Conservation (phyloP, 2,329 filamentous ascomycete species). For the Celoporthe dispersa region DNA sequence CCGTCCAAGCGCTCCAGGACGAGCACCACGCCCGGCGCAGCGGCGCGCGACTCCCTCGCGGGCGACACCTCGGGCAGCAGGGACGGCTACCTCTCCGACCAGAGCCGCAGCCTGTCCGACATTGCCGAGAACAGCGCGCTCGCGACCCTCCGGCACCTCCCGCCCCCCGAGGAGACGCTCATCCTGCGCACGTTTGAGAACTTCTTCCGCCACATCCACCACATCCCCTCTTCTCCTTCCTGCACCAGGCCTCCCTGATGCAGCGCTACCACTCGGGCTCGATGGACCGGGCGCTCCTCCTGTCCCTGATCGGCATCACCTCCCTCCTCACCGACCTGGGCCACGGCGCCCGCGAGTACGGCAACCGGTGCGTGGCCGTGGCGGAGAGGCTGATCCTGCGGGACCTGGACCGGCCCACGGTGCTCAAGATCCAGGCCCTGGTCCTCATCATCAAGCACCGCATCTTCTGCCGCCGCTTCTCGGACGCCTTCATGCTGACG, state of each 20-base stretch:
- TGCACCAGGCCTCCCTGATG: slow-evolving; percentile 64
- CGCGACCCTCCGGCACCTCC: slow-evolving; percentile 32
- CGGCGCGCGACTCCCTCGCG: slow-evolving; percentile 31
- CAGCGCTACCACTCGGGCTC: slow-evolving; percentile 61
- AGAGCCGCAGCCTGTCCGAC: slow-evolving; percentile 37
- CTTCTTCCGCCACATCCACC: slow-evolving; percentile 63
- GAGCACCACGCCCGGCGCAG: slow-evolving; percentile 33
- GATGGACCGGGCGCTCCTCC: slow-evolving; percentile 57
- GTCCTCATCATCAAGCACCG: slow-evolving; percentile 53
- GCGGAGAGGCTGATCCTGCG: slow-evolving; percentile 57
- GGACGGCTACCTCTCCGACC: slow-evolving; percentile 40
- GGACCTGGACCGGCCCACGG: slow-evolving; percentile 59
- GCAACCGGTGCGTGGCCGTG: slow-evolving; percentile 58
- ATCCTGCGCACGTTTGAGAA: slow-evolving; percentile 58
- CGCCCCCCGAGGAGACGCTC: slow-evolving; percentile 49
- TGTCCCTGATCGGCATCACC: slow-evolving; percentile 60
- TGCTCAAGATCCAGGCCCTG: slow-evolving; percentile 56
- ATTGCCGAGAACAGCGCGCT: slow-evolving; percentile 31
- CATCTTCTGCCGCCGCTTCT: slow-evolving; percentile 50
- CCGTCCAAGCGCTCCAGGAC: slow-evolving; percentile 47
- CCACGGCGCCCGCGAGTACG: slow-evolving; percentile 55
- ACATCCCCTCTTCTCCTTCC: slow-evolving; percentile 63
- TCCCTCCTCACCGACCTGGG: slow-evolving; percentile 60
- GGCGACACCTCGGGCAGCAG: slow-evolving; percentile 37
- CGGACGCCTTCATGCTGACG: slow-evolving; percentile 53